A percentile compares a stretch with the other conserved stretches of the same genome.
phyloP scores from a whole-genome alignment of 768 basidiomycete species.

The Porpolomopsis calyptriformis region DNA sequence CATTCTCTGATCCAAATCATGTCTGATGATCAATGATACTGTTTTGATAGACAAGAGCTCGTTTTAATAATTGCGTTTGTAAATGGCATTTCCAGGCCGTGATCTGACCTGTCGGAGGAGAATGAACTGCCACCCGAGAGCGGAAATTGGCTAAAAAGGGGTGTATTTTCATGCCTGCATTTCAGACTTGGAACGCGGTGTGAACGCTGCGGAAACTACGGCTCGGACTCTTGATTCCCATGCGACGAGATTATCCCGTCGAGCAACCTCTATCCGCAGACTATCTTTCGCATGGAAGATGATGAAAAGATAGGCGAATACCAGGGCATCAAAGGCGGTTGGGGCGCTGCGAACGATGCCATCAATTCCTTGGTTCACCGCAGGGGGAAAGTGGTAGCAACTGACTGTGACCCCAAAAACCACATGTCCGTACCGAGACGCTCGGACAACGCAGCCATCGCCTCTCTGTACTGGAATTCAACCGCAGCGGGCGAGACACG shows the following conservation, averaged over 20 bases:
- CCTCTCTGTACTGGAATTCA: constrained; percentile 54
- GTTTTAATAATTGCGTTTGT: too few relatives aligned
- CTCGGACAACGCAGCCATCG: constrained; percentile 62
- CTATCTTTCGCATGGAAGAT: constrained; percentile 39
- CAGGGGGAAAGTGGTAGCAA: not conserved
- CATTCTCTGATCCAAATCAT: too few relatives aligned
- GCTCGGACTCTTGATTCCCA: constrained; percentile 68
- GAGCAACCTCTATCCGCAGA: constrained; percentile 54
- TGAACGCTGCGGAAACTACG: constrained; percentile 46
- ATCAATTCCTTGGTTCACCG: not conserved
- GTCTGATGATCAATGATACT: too few relatives aligned
- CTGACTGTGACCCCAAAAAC: constrained; percentile 67
- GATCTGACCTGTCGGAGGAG: too few relatives aligned
- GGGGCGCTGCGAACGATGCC: constrained; percentile 38
- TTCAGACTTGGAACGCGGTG: constrained; percentile 9
- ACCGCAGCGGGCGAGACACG: constrained; percentile 43
- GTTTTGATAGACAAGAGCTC: too few relatives aligned
- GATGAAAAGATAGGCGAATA: constrained; percentile 71
- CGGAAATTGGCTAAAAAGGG: constrained; percentile 20
- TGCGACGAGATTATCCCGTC: constrained; percentile 64
- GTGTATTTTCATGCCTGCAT: constrained; percentile 5
- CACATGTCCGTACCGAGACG: constrained; percentile 68
- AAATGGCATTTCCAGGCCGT: too few relatives aligned
- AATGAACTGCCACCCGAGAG: too few relatives aligned
- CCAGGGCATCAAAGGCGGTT: constrained; percentile 71